Base-by-base conservation (phyloP, 257 asterid genomes). In the Haberlea rhodopensis region DNA sequence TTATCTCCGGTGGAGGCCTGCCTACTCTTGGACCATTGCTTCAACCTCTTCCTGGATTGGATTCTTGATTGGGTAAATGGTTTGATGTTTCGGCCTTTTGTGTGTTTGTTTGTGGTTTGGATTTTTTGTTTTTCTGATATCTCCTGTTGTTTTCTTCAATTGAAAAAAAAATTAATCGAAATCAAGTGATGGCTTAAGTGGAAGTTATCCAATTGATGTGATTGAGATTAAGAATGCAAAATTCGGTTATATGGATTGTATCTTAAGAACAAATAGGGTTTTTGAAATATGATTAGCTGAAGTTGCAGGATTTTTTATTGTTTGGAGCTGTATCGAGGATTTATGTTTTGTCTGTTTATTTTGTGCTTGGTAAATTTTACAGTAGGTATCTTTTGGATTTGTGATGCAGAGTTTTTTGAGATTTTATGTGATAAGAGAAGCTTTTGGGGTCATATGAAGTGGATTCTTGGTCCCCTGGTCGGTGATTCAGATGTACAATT, bases 361-460 rank as follows among this genome's bases (percentile, higher is more conserved):
- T 43, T 16, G 51, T 15, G 51, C 4, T 43, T 4, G 20, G 20
- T 15, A 13, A 16, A 15, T 43, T 70, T 19, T 28, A 24, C 49
- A 3, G n/a, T n/a, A n/a, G 32, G 19, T 34, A 1, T 46, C 68
- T 68, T 15, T 48, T 65, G 66, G 62, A 26, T 49, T 66, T 56
- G 37, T 51, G 54, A 59, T 66, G 43, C 80, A 72, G 78, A 71
- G 72, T 63, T 60, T 65, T 53, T 70, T 66, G 74, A 37, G 76
- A 71, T 51, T 64, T 43, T 68, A 27, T 63, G 46, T 61, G 67
- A 61, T 62, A 69, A 37, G 81, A 71, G 69, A 55, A 53, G 70
- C 60, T 53, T 65, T 78, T 52, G 73, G 51, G 76, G 68, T 76
- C 78, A 60, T 80, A 76, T 76, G 87, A 78, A 75, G 80, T 74